Evolutionary conservation across 495 filamentous ascomycete species (phyloP).

Genomic region (Rusavskia elegans): DNA sequence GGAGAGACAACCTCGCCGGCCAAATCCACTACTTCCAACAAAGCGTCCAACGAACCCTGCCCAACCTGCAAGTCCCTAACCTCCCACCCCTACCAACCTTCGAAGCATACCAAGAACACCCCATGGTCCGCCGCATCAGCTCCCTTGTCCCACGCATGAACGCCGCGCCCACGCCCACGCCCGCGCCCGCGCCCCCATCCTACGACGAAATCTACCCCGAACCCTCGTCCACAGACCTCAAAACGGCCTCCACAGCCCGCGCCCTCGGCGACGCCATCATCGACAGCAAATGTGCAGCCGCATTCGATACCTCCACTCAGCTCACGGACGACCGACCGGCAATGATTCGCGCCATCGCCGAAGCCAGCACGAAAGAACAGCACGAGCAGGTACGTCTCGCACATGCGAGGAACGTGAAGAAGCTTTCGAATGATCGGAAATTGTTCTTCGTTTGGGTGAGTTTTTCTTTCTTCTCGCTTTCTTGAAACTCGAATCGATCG

Average conservation of each 20-base stretch:
- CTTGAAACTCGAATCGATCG: constrained; percentile 12
- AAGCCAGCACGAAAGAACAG: constrained; percentile 48
- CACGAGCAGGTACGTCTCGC: constrained; percentile 55
- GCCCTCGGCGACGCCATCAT: constrained; percentile 49
- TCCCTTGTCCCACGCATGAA: constrained; percentile 48
- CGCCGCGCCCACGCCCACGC: constrained; percentile 37
- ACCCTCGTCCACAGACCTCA: constrained; percentile 22
- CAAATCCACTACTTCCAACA: constrained; percentile 75
- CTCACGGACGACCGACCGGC: constrained; percentile 20
- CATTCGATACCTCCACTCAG: constrained; percentile 26
- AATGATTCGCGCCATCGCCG: constrained; percentile 29
- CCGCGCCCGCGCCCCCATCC: constrained; percentile 52
- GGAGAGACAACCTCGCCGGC: constrained; percentile 58
- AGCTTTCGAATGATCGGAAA: constrained; percentile 56
- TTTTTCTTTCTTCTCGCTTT: no score
- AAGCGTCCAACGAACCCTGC: constrained; percentile 49
- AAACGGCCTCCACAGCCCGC: constrained; percentile 40
- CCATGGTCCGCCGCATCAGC: constrained; percentile 57
- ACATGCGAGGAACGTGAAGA: constrained; percentile 61
- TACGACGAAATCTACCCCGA: constrained; percentile 70
- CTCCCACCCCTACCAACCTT: constrained; percentile 43
- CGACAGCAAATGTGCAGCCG: constrained; percentile 48
- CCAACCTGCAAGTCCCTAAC: constrained; percentile 45
- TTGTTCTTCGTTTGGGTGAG: constrained; percentile 75
- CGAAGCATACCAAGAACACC: constrained; percentile 57